Evolutionary conservation across 202 grass and related monocot species (phyloP), one percentile per base, ranked within the genome.

Genomic region (Panicum virgatum): DNA sequence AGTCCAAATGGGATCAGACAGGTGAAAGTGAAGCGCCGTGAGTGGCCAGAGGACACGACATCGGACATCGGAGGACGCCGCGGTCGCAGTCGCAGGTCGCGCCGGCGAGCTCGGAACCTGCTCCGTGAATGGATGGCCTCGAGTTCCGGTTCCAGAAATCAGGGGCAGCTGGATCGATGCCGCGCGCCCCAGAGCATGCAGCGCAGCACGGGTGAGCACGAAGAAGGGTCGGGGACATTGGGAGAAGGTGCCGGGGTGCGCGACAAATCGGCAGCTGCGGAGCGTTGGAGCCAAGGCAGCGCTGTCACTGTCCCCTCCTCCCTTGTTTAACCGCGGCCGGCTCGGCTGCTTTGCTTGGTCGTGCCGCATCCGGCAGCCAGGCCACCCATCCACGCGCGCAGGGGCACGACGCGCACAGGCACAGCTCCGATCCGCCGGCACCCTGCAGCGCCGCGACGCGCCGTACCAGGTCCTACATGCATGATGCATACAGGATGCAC

Each of bases 351-450:
- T 77, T 85, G 82, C 87, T 82, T 89, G 63, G 39, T 47, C 71
- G 46, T 82, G 82, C 82, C 87, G 77, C 87, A 65, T 77, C 87
- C 82, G 72, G 87, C 82, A 61, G 29, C 7, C 16, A 52, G 6
- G 18, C 6, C 5, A 20, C 0, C 32, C 51, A 30, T 39, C 47
- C 7, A 73, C 63, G 46, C 71, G 39, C 26, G 54, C 66, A 7
- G 34, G 7, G 45, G 37, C 14, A 6, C 14, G 20, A 18, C 34
- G 43, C 38, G 52, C 39, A 10, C 52, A 47, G 48, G 52, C 39
- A 10, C 52, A 47, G 39, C 46, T 11, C 12, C 2, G 39, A 14
- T 11, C 12, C 2, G 12, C 8, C 44, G 2, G 46, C 13, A 4
- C 0, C 14, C 50, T 39, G 50, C 29, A 7, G 38, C 54, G 67